Percentiles rank a stretch among this genome's conserved stretches.
Conservation (phyloP, 805 yeast genomes). For the Saccharomycopsis babjevae region DNA sequence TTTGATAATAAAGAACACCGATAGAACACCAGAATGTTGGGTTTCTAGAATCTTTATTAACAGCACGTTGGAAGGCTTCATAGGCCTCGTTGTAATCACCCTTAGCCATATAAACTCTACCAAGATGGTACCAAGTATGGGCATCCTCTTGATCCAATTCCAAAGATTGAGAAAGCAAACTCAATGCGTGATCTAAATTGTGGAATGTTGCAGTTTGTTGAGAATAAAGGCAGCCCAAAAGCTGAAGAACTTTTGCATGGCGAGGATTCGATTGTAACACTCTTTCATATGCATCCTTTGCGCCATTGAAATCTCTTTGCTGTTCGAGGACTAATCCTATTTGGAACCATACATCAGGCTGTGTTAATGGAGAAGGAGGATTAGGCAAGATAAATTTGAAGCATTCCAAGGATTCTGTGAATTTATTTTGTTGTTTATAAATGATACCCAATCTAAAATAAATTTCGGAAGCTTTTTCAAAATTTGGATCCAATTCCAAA, state of each 20-base stretch:
- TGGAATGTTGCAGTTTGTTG: slow-evolving; percentile 57
- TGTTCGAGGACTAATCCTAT: slow-evolving; percentile 93
- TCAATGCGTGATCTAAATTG: slow-evolving; percentile 75
- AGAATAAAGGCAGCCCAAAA: slow-evolving; percentile 89
- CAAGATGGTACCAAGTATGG: slow-evolving; percentile 94
- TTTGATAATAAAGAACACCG: slow-evolving; percentile 94
- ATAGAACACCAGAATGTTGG: slow-evolving; percentile 97
- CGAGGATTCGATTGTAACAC: slow-evolving; percentile 83
- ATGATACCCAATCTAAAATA: slow-evolving; percentile 94
- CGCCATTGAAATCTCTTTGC: slow-evolving; percentile 82
- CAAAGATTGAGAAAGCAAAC: slow-evolving; percentile 73
- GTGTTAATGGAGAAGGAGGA: slow-evolving; percentile 94
- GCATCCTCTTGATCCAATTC: slow-evolving; percentile 89
- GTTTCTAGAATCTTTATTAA: slow-evolving; percentile 89
- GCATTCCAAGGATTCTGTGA: slow-evolving; percentile 83
- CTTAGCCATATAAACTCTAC: slow-evolving; percentile 93
- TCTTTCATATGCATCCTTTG: slow-evolving; percentile 90
- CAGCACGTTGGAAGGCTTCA: slow-evolving; percentile 98
- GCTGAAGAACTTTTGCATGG: slow-evolving; percentile 94
- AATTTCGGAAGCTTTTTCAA: slow-evolving; percentile 93
- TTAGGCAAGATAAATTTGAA: slow-evolving; percentile 81
- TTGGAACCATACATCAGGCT: slow-evolving; percentile 97
- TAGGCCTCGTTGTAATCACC: slow-evolving; percentile 93
- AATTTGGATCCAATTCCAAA: slow-evolving; percentile 87
- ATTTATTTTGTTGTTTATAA: slow-evolving; percentile 87